Conservation (phyloP, 129 eudicot species). For the Artemisia argyi region DNA sequence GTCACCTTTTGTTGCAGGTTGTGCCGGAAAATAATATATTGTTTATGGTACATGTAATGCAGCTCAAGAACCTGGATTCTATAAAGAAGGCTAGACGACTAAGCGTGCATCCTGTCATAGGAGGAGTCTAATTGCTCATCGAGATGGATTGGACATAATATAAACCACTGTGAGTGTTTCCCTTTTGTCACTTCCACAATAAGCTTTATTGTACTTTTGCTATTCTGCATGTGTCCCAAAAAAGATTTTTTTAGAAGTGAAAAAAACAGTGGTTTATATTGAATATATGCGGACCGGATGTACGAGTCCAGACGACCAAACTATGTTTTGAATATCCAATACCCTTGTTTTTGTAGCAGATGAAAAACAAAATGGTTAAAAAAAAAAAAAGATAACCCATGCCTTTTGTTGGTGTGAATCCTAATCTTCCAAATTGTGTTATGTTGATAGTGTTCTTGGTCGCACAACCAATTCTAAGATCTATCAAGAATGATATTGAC, state of each 20-base stretch:
- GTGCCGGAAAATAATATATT: conserved; percentile 68
- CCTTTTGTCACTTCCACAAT: background rate
- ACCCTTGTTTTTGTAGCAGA: background rate
- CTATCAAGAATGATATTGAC: conserved; percentile 51
- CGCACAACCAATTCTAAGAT: conserved; percentile 42
- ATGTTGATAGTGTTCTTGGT: conserved; percentile 51
- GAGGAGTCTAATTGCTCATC: conserved; percentile 92
- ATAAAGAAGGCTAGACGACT: conserved; percentile 70
- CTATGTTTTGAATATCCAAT: background rate
- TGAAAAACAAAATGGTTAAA: background rate
- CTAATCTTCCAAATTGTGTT: conserved; percentile 8
- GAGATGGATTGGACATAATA: conserved; percentile 92
- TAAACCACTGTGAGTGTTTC: conserved; percentile 33
- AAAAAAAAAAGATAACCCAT: background rate
- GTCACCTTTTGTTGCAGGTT: conserved; percentile 41
- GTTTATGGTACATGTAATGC: conserved; percentile 74
- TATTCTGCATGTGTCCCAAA: too few species aligned
- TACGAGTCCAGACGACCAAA: too few species aligned
- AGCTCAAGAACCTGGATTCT: conserved; percentile 63
- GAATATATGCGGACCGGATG: too few species aligned
- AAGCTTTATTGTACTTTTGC: background rate
- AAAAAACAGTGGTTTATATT: too few species aligned
- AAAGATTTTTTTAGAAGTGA: too few species aligned
- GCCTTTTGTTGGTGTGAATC: background rate
- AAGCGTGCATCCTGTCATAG: conserved; percentile 77